phyloP scores from a whole-genome alignment of 1,139 yeast species.

The Blastobotrys petasosporus region DNA sequence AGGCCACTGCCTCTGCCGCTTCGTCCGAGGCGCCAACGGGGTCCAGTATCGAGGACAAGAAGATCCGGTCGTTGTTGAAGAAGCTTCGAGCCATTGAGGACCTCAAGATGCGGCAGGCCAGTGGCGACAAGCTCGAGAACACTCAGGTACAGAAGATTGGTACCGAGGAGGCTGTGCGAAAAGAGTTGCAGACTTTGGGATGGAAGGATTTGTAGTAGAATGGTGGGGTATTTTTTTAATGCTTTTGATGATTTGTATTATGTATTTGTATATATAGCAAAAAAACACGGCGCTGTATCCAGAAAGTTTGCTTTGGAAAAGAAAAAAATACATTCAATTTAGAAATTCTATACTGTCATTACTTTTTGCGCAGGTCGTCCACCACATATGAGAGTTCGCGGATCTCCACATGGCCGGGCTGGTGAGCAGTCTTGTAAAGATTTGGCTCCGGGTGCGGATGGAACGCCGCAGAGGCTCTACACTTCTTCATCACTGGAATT shows the following conservation, averaged over 20 bases:
- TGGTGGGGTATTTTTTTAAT: neutral
- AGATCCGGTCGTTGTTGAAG: slow-evolving; percentile 81
- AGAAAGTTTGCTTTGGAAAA: neutral
- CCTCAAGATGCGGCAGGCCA: slow-evolving; percentile 76
- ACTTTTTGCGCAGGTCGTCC: slow-evolving; percentile 38
- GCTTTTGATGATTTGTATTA: no score
- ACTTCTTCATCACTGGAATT: slow-evolving; percentile 44
- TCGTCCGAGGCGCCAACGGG: slow-evolving; percentile 25
- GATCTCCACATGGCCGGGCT: slow-evolving; percentile 47
- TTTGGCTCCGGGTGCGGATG: slow-evolving; percentile 51
- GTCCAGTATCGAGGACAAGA: slow-evolving; percentile 67
- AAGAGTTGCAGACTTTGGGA: slow-evolving; percentile 67
- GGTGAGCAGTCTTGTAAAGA: slow-evolving; percentile 43
- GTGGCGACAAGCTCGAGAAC: slow-evolving; percentile 82
- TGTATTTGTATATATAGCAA: neutral
- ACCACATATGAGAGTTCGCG: slow-evolving; percentile 47
- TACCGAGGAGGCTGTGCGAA: slow-evolving; percentile 74
- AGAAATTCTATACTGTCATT: slow-evolving; percentile 1
- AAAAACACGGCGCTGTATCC: neutral
- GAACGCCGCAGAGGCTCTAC: slow-evolving; percentile 41
- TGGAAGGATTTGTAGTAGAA: slow-evolving; percentile 41
- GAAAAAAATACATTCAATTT: slow-evolving; percentile 1
- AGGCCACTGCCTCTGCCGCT: slow-evolving; percentile 15
- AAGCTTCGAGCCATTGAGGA: slow-evolving; percentile 91
- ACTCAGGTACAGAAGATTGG: slow-evolving; percentile 87